Base-by-base conservation (phyloP, 2,329 filamentous ascomycete species). In the Stromatinia cepivora region DNA sequence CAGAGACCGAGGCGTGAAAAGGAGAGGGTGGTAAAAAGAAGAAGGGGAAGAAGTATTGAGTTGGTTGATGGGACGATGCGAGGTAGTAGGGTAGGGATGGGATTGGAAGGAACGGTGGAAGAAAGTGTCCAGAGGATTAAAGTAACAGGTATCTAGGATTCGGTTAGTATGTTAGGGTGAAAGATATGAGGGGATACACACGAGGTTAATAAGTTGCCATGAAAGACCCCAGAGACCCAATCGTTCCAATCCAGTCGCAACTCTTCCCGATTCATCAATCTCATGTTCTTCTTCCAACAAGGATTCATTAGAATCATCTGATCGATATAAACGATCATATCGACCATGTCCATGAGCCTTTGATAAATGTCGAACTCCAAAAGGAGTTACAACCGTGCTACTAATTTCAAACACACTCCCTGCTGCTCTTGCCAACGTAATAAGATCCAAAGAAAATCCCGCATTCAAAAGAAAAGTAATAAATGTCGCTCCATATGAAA, bases 401-500 rank as follows among this genome's bases (percentile, higher is more conserved):
- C 80, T 82, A 17, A 87, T 79, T 73, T 87, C 85, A n/a, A 85
- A 81, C 10, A 81, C 61, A 7, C 84, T 84, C 4, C 84, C 82
- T 25, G 80, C 78, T 9, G 82, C 82, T 48, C 83, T 79, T 69
- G 83, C 81, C 46, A 80, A 73, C 3, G 83, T 85, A 45, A 87
- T 82, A 6, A 81, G 75, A 11, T 82, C 77, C 4, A 85, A 79
- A 0, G 78, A 83, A 70, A 84, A 85, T 0, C 83, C 84, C 4
- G 80, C 77, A 50, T 82, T 81, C 4, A 87, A 79, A 4, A 87
- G 78, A 70, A 84, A 87, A 0, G 85, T 87, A 53, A 86, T 80
- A 80, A 87, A 86, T 9, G 84, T 85, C 1, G 82, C 82, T 0
- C 82, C 80, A 73, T 86, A 87, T 1, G 84, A 83, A 22, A 88